Conservation (phyloP, 2,329 filamentous ascomycete genomes). For the Scorias spongiosa region DNA sequence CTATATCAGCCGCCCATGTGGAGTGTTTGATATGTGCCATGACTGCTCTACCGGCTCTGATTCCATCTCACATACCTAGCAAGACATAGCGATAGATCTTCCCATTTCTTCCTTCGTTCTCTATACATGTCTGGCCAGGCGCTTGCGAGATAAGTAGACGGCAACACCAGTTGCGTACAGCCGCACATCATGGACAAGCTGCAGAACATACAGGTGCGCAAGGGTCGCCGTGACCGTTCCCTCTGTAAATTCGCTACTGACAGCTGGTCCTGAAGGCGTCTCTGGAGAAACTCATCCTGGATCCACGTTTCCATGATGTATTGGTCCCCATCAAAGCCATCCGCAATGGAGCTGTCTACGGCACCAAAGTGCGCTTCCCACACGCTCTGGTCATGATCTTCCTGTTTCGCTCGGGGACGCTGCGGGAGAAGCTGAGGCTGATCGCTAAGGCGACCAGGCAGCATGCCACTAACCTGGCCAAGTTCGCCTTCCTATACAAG, state of each 20-base stretch:
- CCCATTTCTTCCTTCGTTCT: too few relatives aligned
- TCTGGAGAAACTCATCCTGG: conserved; percentile 61
- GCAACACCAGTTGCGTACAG: too few relatives aligned
- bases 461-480: conserved; percentile 81
- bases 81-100: too few relatives aligned
- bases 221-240: not conserved
- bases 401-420: conserved; percentile 73
- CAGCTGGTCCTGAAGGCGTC: conserved; percentile 16
- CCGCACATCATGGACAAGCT: conserved; percentile 7
- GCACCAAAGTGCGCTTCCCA: conserved; percentile 92
- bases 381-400: conserved; percentile 98
- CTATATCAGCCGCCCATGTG: too few relatives aligned
- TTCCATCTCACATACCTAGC: too few relatives aligned
- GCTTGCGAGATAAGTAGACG: too few relatives aligned
- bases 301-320: conserved; percentile 72
- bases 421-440: conserved; percentile 62
- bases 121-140: too few relatives aligned
- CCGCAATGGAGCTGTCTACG: conserved; percentile 94
- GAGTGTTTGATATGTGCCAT: too few relatives aligned
- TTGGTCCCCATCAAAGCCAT: conserved; percentile 81
- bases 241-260: not conserved
- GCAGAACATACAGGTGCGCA: conserved; percentile 3
- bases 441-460: conserved; percentile 76
- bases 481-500: conserved; percentile 88
- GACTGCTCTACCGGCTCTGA: too few relatives aligned